Conservation (phyloP, 2,329 filamentous ascomycete genomes). For the Purpureocillium takamizusanense region DNA sequence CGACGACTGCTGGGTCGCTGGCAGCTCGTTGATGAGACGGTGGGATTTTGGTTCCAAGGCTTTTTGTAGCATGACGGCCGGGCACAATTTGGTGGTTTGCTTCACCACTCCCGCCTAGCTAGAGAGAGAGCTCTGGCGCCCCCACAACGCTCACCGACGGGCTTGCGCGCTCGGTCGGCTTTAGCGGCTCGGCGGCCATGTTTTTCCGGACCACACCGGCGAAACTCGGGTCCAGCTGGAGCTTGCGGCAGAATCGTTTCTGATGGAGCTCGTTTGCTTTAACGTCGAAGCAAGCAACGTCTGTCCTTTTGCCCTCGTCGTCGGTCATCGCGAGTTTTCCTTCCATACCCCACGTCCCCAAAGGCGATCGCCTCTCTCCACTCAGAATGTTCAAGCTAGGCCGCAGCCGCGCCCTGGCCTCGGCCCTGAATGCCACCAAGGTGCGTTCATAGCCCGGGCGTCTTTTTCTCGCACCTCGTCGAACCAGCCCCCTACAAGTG, state of each 20-base stretch:
- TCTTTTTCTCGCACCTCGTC: constrained; percentile 7
- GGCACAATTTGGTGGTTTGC: too few species aligned
- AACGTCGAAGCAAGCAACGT: not conserved
- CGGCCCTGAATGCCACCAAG: constrained; percentile 69
- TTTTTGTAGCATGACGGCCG: too few species aligned
- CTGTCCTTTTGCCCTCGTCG: not conserved
- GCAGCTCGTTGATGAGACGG: too few species aligned
- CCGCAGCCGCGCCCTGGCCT: constrained; percentile 71
- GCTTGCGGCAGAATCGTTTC: constrained; percentile 8
- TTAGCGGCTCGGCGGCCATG: too few species aligned
- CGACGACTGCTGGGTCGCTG: too few species aligned
- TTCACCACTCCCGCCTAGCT: too few species aligned
- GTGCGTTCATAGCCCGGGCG: constrained; percentile 36
- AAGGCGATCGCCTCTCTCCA: constrained; percentile 9
- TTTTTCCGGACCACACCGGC: constrained; percentile 9
- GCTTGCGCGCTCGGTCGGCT: too few species aligned
- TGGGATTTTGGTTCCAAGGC: too few species aligned
- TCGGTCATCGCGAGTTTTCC: constrained; percentile 9
- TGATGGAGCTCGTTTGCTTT: constrained; percentile 8
- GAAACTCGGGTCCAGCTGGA: constrained; percentile 10
- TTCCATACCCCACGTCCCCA: constrained; percentile 8
- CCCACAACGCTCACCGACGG: too few species aligned
- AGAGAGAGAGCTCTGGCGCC: too few species aligned
- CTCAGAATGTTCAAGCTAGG: constrained; percentile 78
- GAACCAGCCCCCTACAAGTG: constrained; percentile 5